These are phyloP conservation scores for Litsea cubeba DNA, from an alignment of 164 flowering plant genomes.

Conservation along the genomic window DNA sequence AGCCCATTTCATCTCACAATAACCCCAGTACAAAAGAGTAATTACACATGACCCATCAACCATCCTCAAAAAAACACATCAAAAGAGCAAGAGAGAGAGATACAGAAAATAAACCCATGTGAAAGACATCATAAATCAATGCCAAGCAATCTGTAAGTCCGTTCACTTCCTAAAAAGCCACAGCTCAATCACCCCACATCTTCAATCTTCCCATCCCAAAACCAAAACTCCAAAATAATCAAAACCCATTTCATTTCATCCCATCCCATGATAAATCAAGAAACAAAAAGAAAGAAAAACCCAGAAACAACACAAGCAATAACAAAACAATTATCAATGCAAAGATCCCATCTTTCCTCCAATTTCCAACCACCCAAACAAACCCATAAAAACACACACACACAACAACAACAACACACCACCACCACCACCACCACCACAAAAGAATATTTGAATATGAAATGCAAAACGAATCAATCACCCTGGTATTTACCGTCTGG, in stretches of 20 bases:
- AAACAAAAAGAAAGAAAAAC: neutral
- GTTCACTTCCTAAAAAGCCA: neutral
- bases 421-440: too few relatives aligned
- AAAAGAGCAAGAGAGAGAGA: neutral
- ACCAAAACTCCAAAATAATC: neutral
- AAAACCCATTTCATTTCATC: neutral
- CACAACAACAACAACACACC: too few relatives aligned
- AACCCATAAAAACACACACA: too few relatives aligned
- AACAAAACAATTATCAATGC: neutral
- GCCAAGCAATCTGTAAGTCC: neutral
- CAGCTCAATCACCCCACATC: neutral
- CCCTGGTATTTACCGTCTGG: too few relatives aligned
- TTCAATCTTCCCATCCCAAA: neutral
- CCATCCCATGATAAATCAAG: neutral
- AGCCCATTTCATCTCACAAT: too few relatives aligned
- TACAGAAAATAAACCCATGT: too few relatives aligned
- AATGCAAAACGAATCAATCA: too few relatives aligned
- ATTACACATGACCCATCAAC: neutral
- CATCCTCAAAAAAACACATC: neutral
- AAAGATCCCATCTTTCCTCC: neutral
- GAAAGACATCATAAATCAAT: neutral
- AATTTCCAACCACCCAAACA: too few relatives aligned
- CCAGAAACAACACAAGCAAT: neutral
- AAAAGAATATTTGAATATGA: too few relatives aligned
- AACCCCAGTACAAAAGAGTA: too few relatives aligned